phyloP scores from a whole-genome alignment of 441 rosid genomes.

The Sinapis alba region DNA sequence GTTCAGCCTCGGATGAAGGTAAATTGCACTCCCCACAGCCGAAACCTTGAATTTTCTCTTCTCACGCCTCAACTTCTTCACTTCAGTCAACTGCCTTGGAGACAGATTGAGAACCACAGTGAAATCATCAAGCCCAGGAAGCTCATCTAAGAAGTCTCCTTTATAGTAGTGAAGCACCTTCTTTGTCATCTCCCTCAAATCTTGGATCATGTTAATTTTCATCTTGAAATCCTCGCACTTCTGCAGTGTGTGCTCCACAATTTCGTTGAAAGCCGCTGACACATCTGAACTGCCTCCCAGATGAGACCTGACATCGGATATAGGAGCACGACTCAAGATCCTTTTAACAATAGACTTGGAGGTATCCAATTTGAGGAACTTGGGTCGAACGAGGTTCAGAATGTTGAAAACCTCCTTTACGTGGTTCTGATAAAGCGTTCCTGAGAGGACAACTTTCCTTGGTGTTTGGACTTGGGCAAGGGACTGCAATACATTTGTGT shows the following conservation, averaged over 20 bases:
- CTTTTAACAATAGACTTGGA: slow-evolving; percentile 56
- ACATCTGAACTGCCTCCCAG: slow-evolving; percentile 43
- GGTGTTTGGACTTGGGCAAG: slow-evolving; percentile 80
- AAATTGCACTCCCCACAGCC: slow-evolving; percentile 42
- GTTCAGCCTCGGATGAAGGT: slow-evolving; percentile 42
- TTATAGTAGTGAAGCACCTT: slow-evolving; percentile 86
- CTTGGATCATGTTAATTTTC: slow-evolving; percentile 61
- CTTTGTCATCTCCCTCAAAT: slow-evolving; percentile 83
- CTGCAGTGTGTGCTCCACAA: slow-evolving; percentile 76
- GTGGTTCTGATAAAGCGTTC: slow-evolving; percentile 93
- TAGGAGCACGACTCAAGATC: slow-evolving; percentile 60
- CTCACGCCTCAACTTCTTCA: slow-evolving; percentile 49
- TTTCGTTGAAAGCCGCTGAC: slow-evolving; percentile 53
- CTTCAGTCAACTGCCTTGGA: slow-evolving; percentile 59
- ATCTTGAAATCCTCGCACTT: slow-evolving; percentile 57
- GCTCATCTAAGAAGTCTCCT: slow-evolving; percentile 92
- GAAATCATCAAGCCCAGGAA: slow-evolving; percentile 88
- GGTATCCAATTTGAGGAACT: slow-evolving; percentile 61
- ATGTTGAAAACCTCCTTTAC: slow-evolving; percentile 90
- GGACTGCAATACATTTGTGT: slow-evolving; percentile 76
- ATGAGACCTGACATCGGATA: slow-evolving; percentile 52
- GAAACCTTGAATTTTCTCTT: slow-evolving; percentile 49
- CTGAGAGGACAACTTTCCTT: slow-evolving; percentile 85
- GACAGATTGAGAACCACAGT: slow-evolving; percentile 72
- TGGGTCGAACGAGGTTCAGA: slow-evolving; percentile 86